Base-by-base conservation (phyloP, 345 rosid genomes). In the Pistacia vera region DNA sequence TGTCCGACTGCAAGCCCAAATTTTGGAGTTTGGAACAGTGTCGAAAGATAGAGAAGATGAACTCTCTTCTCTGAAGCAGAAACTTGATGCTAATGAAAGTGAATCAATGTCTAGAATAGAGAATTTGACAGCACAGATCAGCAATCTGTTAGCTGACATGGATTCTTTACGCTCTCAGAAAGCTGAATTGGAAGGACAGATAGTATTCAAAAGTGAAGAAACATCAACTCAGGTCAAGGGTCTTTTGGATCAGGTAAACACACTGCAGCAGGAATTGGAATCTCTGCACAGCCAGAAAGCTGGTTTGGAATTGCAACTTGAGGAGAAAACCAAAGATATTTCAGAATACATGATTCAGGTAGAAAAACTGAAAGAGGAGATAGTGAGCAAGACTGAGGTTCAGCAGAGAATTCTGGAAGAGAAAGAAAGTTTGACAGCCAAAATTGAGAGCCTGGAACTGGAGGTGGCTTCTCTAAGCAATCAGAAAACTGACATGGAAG, bases 151-250 rank as follows among this genome's bases (percentile, higher is more conserved):
- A 66, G 78, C 68, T 51, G 87, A 81, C 41, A 54, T 87, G 79
- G 89, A 83, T 73, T 81, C 86, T 18, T 62, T 83, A 73, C 77
- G 67, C 44, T 65, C 72, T 54, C 81, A 89, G 81, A 95, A 89
- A 55, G 78, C 83, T 67, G 90, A 91, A 78, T 75, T 93, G 85
- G 97, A 93, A 83, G 91, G 81, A 79, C 86, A 81, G 70, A 82
- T 91, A 33, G 83, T 74, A 44, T 73, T 63, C 44, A 86, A 74
- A 80, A 80, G 84, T 9, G 81, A 87, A 35, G 97, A 91, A 89
- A 87, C 89, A 68, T 86, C 88, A 7, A 59, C 30, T 70, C 90
- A 63, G 70, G 75, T 86, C 58, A 85, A 83, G 49, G 81, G 82
- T 63, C 79, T 92, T 38, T 71, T 72, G 74, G 90, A 88, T 80